phyloP scores from a whole-genome alignment of 2,329 filamentous ascomycete genomes.

The Penicillium sp. region DNA sequence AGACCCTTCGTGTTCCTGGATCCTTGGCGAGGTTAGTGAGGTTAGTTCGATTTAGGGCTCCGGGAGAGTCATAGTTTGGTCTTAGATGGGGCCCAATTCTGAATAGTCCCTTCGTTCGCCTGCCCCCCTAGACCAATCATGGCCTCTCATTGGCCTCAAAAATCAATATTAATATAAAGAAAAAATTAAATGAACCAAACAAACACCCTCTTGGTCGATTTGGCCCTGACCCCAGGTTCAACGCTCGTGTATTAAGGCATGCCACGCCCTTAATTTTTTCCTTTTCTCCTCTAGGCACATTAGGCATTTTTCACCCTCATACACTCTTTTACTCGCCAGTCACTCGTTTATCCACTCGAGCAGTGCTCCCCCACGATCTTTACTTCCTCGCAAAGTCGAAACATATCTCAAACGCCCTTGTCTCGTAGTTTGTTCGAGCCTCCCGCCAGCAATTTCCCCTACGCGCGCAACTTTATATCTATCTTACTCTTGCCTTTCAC shows the following conservation, averaged over 20 bases:
- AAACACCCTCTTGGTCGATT: background rate
- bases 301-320: constrained; percentile 19
- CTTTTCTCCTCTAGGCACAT: constrained; percentile 13
- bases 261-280: constrained; percentile 21
- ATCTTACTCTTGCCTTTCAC: background rate
- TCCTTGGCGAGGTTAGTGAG: background rate
- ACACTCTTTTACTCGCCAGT: constrained; percentile 15
- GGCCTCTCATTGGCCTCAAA: background rate
- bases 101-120: constrained; percentile 20
- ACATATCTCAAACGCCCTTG: background rate
- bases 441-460: background rate
- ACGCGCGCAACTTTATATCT: background rate
- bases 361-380: constrained; percentile 32
- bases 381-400: constrained; percentile 25
- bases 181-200: background rate
- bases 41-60: constrained; percentile 11
- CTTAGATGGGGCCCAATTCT: constrained; percentile 19
- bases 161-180: constrained; percentile 14
- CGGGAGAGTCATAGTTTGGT: constrained; percentile 16
- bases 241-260: constrained; percentile 20
- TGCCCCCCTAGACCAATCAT: constrained; percentile 15
- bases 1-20: constrained; percentile 6
- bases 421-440: constrained; percentile 1
- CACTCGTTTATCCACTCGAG: constrained; percentile 24
- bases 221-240: constrained; percentile 10